Conservation (phyloP, 2,329 filamentous ascomycete genomes). For the Ascochyta pisi region DNA sequence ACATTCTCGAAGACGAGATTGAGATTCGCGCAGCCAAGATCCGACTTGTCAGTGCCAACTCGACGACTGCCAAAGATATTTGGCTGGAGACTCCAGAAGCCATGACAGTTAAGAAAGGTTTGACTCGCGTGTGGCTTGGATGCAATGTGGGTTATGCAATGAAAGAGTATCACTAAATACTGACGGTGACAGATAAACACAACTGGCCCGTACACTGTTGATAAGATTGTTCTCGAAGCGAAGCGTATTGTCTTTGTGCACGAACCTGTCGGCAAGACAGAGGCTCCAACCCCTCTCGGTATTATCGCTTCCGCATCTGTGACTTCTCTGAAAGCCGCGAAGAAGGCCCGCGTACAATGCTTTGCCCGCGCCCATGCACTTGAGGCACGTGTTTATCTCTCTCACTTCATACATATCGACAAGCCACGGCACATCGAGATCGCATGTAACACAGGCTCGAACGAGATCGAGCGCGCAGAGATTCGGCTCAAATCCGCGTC, state of each 20-base stretch:
- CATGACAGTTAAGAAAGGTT: conserved; percentile 62
- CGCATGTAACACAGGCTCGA: conserved; percentile 75
- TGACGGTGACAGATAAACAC: conserved; percentile 63
- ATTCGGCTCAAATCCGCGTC: conserved; percentile 65
- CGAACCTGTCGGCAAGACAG: conserved; percentile 64
- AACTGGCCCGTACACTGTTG: conserved; percentile 76
- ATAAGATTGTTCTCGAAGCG: conserved; percentile 70
- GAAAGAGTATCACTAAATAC: conserved; percentile 1
- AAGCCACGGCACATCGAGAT: conserved; percentile 80
- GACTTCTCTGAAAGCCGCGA: conserved; percentile 43
- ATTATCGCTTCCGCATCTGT: conserved; percentile 54
- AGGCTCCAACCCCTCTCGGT: conserved; percentile 55
- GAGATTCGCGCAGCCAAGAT: conserved; percentile 70
- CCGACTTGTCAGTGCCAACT: conserved; percentile 64
- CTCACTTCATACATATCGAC: conserved; percentile 78
- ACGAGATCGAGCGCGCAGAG: conserved; percentile 61
- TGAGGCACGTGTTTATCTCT: conserved; percentile 69
- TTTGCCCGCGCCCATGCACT: conserved; percentile 75
- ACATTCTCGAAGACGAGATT: conserved; percentile 75
- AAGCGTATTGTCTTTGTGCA: conserved; percentile 71
- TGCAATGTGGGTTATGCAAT: conserved; percentile 45
- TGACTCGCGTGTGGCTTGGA: conserved; percentile 60
- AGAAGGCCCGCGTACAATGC: conserved; percentile 68
- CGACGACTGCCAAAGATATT: conserved; percentile 69
- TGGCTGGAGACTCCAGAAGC: conserved; percentile 63